phyloP scores from a whole-genome alignment of 2,329 filamentous ascomycete genomes.

The Xylaria sp. region DNA sequence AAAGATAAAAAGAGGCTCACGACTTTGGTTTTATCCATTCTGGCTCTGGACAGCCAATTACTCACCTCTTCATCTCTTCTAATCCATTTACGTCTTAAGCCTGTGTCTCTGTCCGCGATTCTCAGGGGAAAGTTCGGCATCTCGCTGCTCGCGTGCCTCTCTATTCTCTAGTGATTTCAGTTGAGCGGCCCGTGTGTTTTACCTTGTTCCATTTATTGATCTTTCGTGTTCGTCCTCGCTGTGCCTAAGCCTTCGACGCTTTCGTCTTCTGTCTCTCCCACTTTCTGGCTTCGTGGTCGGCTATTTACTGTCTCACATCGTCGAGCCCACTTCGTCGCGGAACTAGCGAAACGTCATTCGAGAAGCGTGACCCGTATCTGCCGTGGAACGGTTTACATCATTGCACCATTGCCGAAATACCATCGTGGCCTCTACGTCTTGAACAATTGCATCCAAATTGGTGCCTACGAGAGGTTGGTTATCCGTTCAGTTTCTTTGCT shows the following conservation, averaged over 20 bases:
- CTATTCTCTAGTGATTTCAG: conserved; percentile 1
- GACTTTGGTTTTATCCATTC: conserved; percentile 10
- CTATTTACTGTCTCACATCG: conserved; percentile 6
- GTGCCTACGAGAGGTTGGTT: conserved; percentile 28
- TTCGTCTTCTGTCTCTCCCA: neutral
- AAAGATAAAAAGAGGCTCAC: conserved; percentile 8
- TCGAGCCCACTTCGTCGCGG: conserved; percentile 11
- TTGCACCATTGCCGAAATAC: conserved; percentile 5
- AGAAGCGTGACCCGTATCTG: neutral
- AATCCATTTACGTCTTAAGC: neutral
- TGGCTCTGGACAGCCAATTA: conserved; percentile 17
- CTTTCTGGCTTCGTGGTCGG: conserved; percentile 5
- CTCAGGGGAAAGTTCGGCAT: neutral
- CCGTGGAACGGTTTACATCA: neutral
- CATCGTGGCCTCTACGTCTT: conserved; percentile 4
- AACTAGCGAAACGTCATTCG: neutral
- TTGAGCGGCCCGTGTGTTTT: conserved; percentile 10
- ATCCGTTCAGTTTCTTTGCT: conserved; percentile 6
- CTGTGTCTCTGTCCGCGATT: neutral
- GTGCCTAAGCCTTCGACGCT: conserved; percentile 5
- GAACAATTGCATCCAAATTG: neutral
- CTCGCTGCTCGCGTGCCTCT: conserved; percentile 26
- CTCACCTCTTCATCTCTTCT: neutral
- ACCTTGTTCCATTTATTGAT: neutral
- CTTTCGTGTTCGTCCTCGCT: neutral